Conservation (phyloP, 306 rosid species). For the Quercus mongolica region DNA sequence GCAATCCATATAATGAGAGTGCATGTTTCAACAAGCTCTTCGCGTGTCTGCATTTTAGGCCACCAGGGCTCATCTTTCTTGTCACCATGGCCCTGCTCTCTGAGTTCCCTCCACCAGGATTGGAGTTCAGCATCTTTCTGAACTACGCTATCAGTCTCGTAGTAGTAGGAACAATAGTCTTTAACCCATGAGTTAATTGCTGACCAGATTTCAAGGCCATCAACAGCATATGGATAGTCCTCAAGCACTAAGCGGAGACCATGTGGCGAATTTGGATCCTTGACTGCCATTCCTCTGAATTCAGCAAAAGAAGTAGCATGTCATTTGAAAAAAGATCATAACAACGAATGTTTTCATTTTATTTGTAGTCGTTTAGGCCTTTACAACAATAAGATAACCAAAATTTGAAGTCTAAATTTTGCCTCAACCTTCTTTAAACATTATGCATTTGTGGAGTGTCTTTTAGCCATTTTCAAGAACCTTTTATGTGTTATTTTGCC, state of each 20-base stretch:
- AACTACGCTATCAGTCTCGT: conserved; percentile 26
- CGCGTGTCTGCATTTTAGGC: conserved; percentile 44
- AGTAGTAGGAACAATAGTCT: conserved; percentile 48
- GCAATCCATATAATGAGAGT: conserved; percentile 55
- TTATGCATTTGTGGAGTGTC: not conserved
- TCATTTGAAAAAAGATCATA: not conserved
- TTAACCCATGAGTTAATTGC: conserved; percentile 54
- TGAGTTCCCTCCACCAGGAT: conserved; percentile 61
- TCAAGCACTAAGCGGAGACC: conserved; percentile 38
- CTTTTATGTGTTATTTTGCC: not conserved
- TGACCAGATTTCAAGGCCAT: conserved; percentile 64
- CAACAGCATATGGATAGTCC: conserved; percentile 65
- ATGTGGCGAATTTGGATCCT: conserved; percentile 31
- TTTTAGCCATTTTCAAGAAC: not conserved
- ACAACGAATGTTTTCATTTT: not conserved
- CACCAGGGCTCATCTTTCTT: conserved; percentile 62
- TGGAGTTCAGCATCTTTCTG: conserved; percentile 43
- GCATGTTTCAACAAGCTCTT: conserved; percentile 36
- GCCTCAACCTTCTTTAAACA: not conserved
- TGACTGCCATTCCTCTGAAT: conserved; percentile 52
- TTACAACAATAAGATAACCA: not conserved
- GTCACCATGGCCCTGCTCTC: conserved; percentile 59
- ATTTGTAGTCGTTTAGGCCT: not conserved
- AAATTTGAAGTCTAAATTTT: not conserved
- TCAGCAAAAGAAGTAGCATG: not conserved